These are phyloP conservation scores for Ophiostoma novo-ulmi DNA, from an alignment of 2,329 filamentous ascomycete species.

Conservation along the genomic window DNA sequence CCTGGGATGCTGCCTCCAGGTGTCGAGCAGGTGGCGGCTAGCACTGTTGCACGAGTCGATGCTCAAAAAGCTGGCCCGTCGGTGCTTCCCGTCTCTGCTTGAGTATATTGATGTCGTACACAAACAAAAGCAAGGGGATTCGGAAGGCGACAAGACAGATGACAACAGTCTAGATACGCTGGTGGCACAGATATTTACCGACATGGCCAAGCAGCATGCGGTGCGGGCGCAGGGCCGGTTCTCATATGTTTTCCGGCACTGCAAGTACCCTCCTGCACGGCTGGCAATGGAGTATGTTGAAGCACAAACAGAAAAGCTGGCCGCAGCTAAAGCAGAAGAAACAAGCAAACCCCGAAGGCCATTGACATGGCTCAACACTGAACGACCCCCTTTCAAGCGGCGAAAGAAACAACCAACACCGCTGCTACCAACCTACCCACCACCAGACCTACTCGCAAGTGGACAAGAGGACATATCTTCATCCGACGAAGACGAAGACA, in stretches of 20 bases:
- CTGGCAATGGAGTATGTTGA: neutral
- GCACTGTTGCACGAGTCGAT: conserved; percentile 20
- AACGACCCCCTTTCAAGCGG: neutral
- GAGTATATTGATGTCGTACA: conserved; percentile 22
- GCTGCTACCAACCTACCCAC: conserved; percentile 1
- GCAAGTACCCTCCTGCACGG: conserved; percentile 12
- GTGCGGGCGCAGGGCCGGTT: conserved; percentile 21
- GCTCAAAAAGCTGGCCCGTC: conserved; percentile 15
- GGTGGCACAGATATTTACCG: conserved; percentile 17
- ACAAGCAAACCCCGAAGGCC: neutral
- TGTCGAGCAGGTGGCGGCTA: conserved; percentile 25
- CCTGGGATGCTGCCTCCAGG: conserved; percentile 26
- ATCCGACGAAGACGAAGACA: neutral
- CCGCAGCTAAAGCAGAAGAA: neutral
- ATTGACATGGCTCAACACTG: conserved; percentile 1
- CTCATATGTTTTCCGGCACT: conserved; percentile 21
- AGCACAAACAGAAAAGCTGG: neutral
- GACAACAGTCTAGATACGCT: neutral
- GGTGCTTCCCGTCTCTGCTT: conserved; percentile 23
- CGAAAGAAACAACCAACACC: neutral
- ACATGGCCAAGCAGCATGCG: conserved; percentile 19
- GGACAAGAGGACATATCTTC: neutral
- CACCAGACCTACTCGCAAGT: conserved; percentile 1
- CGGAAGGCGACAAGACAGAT: neutral
- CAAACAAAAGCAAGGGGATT: neutral